Conservation (phyloP, 371 early-diverging fungal genomes). For the Actinomucor elegans region DNA sequence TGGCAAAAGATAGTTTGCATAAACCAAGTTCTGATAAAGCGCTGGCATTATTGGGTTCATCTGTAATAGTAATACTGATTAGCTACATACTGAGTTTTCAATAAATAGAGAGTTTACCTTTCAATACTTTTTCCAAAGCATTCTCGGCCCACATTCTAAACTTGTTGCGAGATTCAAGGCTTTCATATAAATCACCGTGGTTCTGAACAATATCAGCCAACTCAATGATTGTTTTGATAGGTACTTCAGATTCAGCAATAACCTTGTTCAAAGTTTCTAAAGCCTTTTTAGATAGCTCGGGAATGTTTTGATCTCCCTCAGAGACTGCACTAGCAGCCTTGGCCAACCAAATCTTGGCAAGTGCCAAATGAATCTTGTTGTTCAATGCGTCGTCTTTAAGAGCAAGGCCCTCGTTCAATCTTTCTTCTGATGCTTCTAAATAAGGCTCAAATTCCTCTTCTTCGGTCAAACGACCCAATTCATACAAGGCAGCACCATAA, state of each 20-base stretch:
- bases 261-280: slow-evolving; percentile 24
- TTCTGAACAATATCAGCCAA: slow-evolving; percentile 31
- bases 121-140: slow-evolving; percentile 22
- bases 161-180: slow-evolving; percentile 16
- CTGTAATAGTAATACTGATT: slow-evolving; percentile 9
- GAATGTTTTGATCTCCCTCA: slow-evolving; percentile 17
- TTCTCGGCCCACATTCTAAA: slow-evolving; percentile 39
- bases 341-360: slow-evolving; percentile 42
- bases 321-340: slow-evolving; percentile 34
- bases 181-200: slow-evolving; percentile 33
- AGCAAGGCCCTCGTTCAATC: slow-evolving; percentile 25
- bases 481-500: slow-evolving; percentile 59
- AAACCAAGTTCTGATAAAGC: slow-evolving; percentile 37
- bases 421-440: slow-evolving; percentile 47
- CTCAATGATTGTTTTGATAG: slow-evolving; percentile 23
- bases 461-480: slow-evolving; percentile 45
- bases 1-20: slow-evolving; percentile 35
- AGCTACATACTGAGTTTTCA: neutral
- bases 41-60: slow-evolving; percentile 30
- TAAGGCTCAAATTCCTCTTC: slow-evolving; percentile 48
- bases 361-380: slow-evolving; percentile 29
- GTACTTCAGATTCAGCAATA: neutral
- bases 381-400: slow-evolving; percentile 8
- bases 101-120: slow-evolving; percentile 9
- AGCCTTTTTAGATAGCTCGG: slow-evolving; percentile 26